Evolutionary conservation across 148 eudicot genomes (phyloP), one percentile per base, ranked within the genome.

Genomic region (Rhododendron griersonianum): DNA sequence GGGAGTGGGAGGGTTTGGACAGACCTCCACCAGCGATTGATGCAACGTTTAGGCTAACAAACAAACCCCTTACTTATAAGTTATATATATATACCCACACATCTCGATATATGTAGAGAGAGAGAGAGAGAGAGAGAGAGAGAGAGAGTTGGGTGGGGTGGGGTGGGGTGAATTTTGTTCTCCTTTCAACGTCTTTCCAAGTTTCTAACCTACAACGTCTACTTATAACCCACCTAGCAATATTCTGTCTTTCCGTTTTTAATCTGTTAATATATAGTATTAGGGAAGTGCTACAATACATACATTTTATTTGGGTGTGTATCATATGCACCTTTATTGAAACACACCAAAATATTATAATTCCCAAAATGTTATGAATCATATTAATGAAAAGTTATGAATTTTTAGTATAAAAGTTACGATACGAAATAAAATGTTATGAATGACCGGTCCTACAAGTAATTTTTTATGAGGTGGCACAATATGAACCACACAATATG

Each of bases 181-280:
- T 88, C 83, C 94, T 92, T 87, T 92, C 94, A 92, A 92, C 93
- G 87, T 91, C 93, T 87, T 84, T 84, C 88, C 63, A 59, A 87
- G 88, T 89, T 92, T 92, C 94, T 87, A 91, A 91, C 93, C 94
- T 91, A 89, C 94, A 91, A 88, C 90, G 85, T 90, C 92, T 90
- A 89, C 92, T 91, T 86, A 89, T 84, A 87, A 92, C 91, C 94
- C 91, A 92, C 89, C 91, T 73, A 83, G 77, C 39, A 3, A 21
- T 23, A 16, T 13, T 80, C 21, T 5, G 4, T 39, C 18, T n/a
- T 90, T 69, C 21, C n/a, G 18, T 81, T 35, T 33, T 35, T 13
- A 35, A 7, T 82, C n/a, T 33, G 13, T 81, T 3, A 8, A 2
- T 3, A 23, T 33, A 39, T 39, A 39, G 41, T 41, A 57, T 69